Evolutionary conservation across 1,139 yeast species (phyloP).

Genomic region (Candida tetrigidarum): DNA sequence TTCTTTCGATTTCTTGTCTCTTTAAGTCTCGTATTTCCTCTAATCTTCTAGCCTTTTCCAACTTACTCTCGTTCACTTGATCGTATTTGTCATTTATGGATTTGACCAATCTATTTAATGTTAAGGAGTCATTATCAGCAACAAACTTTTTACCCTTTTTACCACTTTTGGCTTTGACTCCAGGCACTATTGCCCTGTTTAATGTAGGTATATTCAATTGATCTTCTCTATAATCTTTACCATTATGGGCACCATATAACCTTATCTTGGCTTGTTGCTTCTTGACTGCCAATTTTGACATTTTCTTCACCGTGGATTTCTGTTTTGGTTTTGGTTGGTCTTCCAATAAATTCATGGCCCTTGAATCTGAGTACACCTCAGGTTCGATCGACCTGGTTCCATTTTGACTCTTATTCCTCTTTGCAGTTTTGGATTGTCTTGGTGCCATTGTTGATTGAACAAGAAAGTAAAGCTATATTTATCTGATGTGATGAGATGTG

Average conservation of each 20-base stretch:
- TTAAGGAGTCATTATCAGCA: slow-evolving; percentile 68
- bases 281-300: slow-evolving; percentile 57
- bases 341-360: slow-evolving; percentile 67
- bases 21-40: slow-evolving; percentile 90
- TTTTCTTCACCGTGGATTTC: slow-evolving; percentile 56
- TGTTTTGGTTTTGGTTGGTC: slow-evolving; percentile 67
- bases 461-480: no score
- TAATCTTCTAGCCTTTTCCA: slow-evolving; percentile 85
- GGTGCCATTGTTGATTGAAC: slow-evolving; percentile 56
- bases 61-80: slow-evolving; percentile 81
- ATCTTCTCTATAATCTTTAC: slow-evolving; percentile 70
- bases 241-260: slow-evolving; percentile 71
- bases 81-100: slow-evolving; percentile 85
- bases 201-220: slow-evolving; percentile 79
- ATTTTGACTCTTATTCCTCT: slow-evolving; percentile 56
- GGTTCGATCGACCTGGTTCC: slow-evolving; percentile 61
- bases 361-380: slow-evolving; percentile 65
- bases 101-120: slow-evolving; percentile 68
- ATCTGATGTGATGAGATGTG: slow-evolving; percentile 7
- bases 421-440: slow-evolving; percentile 62
- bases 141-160: slow-evolving; percentile 94
- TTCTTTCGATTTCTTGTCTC: slow-evolving; percentile 83
- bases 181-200: slow-evolving; percentile 85
- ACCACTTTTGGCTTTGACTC: slow-evolving; percentile 75
- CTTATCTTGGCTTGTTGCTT: slow-evolving; percentile 68